Base-by-base conservation (phyloP, 2,329 filamentous ascomycete species). In the Sarocladium brachiariae region DNA sequence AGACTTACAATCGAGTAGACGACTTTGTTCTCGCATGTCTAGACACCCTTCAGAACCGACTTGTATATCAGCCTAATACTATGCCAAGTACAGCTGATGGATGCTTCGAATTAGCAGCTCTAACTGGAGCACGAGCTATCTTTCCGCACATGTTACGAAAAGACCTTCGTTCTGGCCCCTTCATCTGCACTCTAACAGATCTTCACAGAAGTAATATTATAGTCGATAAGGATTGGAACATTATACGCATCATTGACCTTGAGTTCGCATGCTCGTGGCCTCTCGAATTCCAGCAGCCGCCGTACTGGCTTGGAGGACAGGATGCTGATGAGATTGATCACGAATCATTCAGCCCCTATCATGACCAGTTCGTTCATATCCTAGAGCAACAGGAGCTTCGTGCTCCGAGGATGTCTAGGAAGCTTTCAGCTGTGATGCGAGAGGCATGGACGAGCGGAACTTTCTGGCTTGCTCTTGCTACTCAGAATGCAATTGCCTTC, bases 131-230 rank as follows among this genome's bases (percentile, higher is more conserved):
- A 10, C 24, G 24, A 34, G 37, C 38, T 25, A 30, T 55, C 25
- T 55, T 55, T 14, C 54, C 55, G 9, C 53, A 54, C 34, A 50
- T 58, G 16, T 55, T 65, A 39, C 49, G 53, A 49, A 58, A 39
- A 25, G 56, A 61, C 6, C 46, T 56, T 23, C 18, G 37, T 13
- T 43, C 61, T 23, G 61, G 62, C 13, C 61, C 62, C 9, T 65
- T 62, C 54, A 47, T 53, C 47, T 57, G 65, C 37, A 41, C 49
- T 37, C 50, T 67, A 25, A 64, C 61, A 46, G 60, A 67, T 52
- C 54, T 67, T 21, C 59, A 65, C 54, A 55, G 51, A 50, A 65
- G 61, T 46, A 65, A 67, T 46, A 63, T 67, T 38, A 61, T 67
- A 34, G 61, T 67, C 25, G 61, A 68, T 49, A 51, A 63, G 27